These are phyloP conservation scores for Alternaria arbusti DNA, from an alignment of 2,329 filamentous ascomycete species.

Conservation along the genomic window DNA sequence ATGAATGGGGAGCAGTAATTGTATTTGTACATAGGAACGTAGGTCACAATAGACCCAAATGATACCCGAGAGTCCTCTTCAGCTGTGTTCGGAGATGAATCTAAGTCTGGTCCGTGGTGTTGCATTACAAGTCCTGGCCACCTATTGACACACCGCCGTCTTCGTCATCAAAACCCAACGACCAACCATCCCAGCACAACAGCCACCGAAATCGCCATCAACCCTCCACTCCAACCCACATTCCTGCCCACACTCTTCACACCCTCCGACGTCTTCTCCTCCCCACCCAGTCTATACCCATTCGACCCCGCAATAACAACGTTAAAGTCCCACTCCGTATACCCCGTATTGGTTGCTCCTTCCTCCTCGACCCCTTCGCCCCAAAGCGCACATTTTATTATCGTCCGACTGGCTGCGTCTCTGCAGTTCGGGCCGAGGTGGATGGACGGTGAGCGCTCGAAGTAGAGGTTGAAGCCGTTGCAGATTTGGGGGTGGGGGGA, in stretches of 20 bases:
- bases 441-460: constrained; percentile 4
- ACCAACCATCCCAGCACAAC: not conserved
- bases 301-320: constrained; percentile 7
- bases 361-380: not conserved
- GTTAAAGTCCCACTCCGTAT: constrained; percentile 6
- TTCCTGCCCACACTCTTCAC: not conserved
- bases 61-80: constrained; percentile 8
- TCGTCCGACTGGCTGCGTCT: not conserved
- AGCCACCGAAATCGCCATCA: not conserved
- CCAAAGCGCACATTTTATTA: constrained; percentile 13
- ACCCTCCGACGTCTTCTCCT: not conserved
- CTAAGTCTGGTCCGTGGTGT: not conserved
- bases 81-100: not conserved
- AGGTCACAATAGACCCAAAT: constrained; percentile 13
- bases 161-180: not conserved
- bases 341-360: not conserved
- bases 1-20: constrained; percentile 1
- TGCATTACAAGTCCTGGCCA: not conserved
- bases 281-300: not conserved
- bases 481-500: not conserved
- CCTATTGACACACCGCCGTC: not conserved
- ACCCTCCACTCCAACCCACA: not conserved
- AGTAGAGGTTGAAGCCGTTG: constrained; percentile 11
- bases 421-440: not conserved
- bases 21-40: constrained; percentile 14